Conservation (phyloP, 345 rosid species). For the Dovyalis caffra region DNA sequence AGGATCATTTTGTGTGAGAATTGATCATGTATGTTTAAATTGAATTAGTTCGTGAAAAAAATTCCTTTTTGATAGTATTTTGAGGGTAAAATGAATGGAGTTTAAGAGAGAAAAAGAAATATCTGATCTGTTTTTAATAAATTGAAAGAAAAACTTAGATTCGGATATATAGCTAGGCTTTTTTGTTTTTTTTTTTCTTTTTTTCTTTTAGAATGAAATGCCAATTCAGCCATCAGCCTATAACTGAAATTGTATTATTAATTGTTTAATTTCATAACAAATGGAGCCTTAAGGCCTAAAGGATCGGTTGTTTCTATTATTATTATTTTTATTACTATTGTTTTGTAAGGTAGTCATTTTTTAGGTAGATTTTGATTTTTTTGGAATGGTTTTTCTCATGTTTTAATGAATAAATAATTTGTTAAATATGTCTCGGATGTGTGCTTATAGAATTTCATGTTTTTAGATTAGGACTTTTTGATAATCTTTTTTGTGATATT, state of each 20-base stretch:
- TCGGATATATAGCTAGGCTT: too few species aligned
- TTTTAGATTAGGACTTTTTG: background rate
- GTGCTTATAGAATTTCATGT: background rate
- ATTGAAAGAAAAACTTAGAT: background rate
- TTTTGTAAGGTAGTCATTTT: background rate
- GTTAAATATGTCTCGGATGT: background rate
- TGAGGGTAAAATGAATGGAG: background rate
- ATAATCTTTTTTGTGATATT: too few species aligned
- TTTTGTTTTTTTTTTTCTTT: background rate
- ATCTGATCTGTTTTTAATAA: background rate
- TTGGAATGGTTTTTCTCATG: background rate
- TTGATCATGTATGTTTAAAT: too few species aligned
- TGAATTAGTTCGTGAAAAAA: too few species aligned
- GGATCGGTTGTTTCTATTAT: background rate
- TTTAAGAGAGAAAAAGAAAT: background rate
- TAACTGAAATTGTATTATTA: background rate
- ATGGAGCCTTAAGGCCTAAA: background rate
- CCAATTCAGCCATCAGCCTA: too few species aligned
- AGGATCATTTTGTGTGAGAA: background rate
- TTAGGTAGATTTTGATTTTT: background rate
- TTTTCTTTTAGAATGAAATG: too few species aligned
- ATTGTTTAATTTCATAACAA: background rate
- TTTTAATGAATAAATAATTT: background rate
- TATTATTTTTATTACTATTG: too few species aligned
- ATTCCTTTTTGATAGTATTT: too few species aligned